A percentile compares a stretch with the other conserved stretches of the same genome.
These are phyloP conservation scores for Pisolithus tinctorius DNA, from an alignment of 768 basidiomycete genomes.

Conservation along the genomic window DNA sequence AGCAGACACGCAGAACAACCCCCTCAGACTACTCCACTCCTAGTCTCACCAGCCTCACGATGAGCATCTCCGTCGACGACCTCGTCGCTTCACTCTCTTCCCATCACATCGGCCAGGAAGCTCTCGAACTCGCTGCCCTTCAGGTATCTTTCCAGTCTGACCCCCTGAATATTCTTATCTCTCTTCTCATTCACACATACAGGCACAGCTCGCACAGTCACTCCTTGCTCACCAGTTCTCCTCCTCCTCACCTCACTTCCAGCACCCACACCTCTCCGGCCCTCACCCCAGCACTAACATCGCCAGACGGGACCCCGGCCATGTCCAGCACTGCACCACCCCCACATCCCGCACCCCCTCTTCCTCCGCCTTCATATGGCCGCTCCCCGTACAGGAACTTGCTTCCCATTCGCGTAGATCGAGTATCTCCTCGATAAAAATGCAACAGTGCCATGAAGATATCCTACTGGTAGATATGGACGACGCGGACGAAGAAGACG, in stretches of 20 bases:
- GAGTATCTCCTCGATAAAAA: slow-evolving; percentile 20
- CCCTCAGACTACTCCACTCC: too few relatives aligned
- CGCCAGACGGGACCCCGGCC: slow-evolving; percentile 24
- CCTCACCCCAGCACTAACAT: slow-evolving; percentile 15
- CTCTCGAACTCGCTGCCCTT: slow-evolving; percentile 41
- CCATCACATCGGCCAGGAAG: slow-evolving; percentile 48
- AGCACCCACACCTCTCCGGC: slow-evolving; percentile 13
- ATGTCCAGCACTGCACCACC: slow-evolving; percentile 35
- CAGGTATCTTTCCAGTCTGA: slow-evolving; percentile 30
- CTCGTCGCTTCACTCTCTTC: slow-evolving; percentile 41
- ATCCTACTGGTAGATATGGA: slow-evolving; percentile 27
- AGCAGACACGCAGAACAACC: neutral
- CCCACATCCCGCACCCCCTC: slow-evolving; percentile 32
- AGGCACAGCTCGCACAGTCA: slow-evolving; percentile 44
- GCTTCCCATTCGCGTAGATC: slow-evolving; percentile 20
- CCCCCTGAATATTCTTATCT: slow-evolving; percentile 11
- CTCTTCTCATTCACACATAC: slow-evolving; percentile 1
- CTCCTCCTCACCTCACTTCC: slow-evolving; percentile 9
- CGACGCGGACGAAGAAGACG: slow-evolving; percentile 36
- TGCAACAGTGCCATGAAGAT: slow-evolving; percentile 15
- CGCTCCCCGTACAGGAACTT: slow-evolving; percentile 17
- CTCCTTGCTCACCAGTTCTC: slow-evolving; percentile 30
- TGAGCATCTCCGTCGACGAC: slow-evolving; percentile 46
- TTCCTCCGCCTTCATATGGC: slow-evolving; percentile 24
- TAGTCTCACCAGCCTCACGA: slow-evolving; percentile 7